Evolutionary conservation across 106 monocot genomes (phyloP).

Genomic region (Chionographis japonica): DNA sequence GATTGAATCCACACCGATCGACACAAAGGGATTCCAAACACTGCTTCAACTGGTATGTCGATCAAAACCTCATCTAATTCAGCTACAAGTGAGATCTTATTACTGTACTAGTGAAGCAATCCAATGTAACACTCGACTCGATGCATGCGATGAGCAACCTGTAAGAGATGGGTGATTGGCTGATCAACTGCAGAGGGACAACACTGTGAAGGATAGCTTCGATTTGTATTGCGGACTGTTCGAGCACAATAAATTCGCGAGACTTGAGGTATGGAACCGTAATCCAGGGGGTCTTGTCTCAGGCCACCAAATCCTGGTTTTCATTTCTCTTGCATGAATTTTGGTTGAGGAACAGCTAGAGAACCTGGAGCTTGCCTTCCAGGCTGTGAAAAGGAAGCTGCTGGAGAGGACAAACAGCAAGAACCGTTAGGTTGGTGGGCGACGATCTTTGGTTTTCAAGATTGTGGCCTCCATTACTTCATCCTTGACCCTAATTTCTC

Average conservation of each 20-base stretch:
- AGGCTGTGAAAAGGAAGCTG: constrained; percentile 14
- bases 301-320: neutral
- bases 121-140: no score
- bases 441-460: no score
- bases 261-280: constrained; percentile 16
- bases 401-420: neutral
- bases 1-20: constrained; percentile 19
- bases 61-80: neutral
- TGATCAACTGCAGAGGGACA: constrained; percentile 15
- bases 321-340: neutral
- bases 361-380: constrained; percentile 21
- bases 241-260: constrained; percentile 20
- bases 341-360: constrained; percentile 10
- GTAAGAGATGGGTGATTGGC: neutral
- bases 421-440: no score
- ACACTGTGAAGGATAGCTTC: constrained; percentile 21
- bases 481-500: no score
- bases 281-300: no score
- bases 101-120: neutral
- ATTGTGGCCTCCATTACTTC: no score
- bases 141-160: no score
- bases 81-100: neutral
- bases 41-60: constrained; percentile 21
- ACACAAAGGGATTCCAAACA: constrained; percentile 27
- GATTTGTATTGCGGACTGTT: constrained; percentile 33